A percentile compares a stretch with the other conserved stretches of the same genome.
These are phyloP conservation scores for Saturnispora zaruensis DNA, from an alignment of 805 yeast genomes.

Conservation along the genomic window DNA sequence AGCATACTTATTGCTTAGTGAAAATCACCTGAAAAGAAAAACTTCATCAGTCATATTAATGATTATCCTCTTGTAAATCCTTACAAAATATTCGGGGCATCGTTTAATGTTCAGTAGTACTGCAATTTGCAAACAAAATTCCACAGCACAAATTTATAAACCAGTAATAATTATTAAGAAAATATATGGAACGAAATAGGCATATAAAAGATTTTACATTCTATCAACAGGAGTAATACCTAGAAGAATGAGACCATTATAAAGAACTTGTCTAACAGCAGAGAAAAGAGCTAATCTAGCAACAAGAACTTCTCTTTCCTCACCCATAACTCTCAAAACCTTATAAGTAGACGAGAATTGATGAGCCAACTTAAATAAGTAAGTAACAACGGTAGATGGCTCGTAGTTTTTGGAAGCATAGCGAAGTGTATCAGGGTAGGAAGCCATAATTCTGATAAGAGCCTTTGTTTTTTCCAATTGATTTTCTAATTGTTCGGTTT, in stretches of 20 bases:
- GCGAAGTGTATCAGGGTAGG: constrained; percentile 84
- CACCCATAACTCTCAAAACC: constrained; percentile 94
- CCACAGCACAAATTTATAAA: background rate
- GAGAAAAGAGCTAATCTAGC: constrained; percentile 90
- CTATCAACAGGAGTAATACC: constrained; percentile 98
- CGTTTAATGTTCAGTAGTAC: too few species aligned
- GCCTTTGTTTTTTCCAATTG: constrained; percentile 33
- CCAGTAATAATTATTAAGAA: background rate
- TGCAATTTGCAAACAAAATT: too few species aligned
- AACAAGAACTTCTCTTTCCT: constrained; percentile 71
- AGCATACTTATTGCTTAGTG: too few species aligned
- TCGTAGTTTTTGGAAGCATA: constrained; percentile 78
- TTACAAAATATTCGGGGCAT: too few species aligned
- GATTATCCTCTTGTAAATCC: too few species aligned
- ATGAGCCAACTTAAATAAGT: constrained; percentile 84
- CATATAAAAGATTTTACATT: constrained; percentile 48
- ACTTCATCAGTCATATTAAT: too few species aligned
- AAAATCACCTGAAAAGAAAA: too few species aligned
- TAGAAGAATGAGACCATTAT: constrained; percentile 80
- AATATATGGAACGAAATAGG: background rate
- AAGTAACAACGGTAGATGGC: constrained; percentile 91
- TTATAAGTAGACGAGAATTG: constrained; percentile 95
- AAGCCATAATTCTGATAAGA: constrained; percentile 70
- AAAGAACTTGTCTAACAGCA: constrained; percentile 80
- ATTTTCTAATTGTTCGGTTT: constrained; percentile 23